Conservation (phyloP, 2,329 filamentous ascomycete genomes). For the Claviceps paspali region DNA sequence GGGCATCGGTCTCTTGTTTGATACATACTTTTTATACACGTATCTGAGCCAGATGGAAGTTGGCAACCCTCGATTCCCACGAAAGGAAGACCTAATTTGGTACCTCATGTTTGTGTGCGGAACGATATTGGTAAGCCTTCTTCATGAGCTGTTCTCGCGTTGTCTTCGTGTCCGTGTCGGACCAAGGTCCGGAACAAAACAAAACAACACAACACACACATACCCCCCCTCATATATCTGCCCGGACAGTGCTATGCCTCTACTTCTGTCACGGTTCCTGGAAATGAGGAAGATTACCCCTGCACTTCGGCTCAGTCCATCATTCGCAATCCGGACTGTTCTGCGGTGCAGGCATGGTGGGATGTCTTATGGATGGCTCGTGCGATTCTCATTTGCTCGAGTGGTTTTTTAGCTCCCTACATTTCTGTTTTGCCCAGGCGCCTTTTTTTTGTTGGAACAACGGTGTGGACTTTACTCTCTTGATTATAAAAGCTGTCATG, state of each 20-base stretch:
- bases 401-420: slow-evolving; percentile 50
- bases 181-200: neutral
- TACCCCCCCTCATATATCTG: slow-evolving; percentile 60
- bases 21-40: slow-evolving; percentile 62
- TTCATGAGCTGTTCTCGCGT: slow-evolving; percentile 10
- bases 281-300: slow-evolving; percentile 69
- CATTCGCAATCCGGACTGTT: slow-evolving; percentile 53
- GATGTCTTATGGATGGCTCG: slow-evolving; percentile 58
- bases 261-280: slow-evolving; percentile 72
- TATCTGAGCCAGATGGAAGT: slow-evolving; percentile 64
- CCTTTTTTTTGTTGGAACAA: too few species aligned
- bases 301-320: slow-evolving; percentile 42
- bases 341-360: slow-evolving; percentile 61
- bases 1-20: slow-evolving; percentile 43
- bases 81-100: slow-evolving; percentile 65
- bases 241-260: slow-evolving; percentile 53
- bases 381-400: slow-evolving; percentile 38
- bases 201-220: too few species aligned
- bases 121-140: slow-evolving; percentile 60
- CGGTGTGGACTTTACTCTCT: too few species aligned
- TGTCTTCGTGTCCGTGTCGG: slow-evolving; percentile 6
- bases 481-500: too few species aligned
- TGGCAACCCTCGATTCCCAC: slow-evolving; percentile 53
- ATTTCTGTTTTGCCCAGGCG: slow-evolving; percentile 18
- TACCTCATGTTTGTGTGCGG: slow-evolving; percentile 61